A percentile compares a stretch with the other conserved stretches of the same genome.
These are phyloP conservation scores for Fusarium sarcochroum DNA, from an alignment of 2,329 filamentous ascomycete species.

Conservation along the genomic window DNA sequence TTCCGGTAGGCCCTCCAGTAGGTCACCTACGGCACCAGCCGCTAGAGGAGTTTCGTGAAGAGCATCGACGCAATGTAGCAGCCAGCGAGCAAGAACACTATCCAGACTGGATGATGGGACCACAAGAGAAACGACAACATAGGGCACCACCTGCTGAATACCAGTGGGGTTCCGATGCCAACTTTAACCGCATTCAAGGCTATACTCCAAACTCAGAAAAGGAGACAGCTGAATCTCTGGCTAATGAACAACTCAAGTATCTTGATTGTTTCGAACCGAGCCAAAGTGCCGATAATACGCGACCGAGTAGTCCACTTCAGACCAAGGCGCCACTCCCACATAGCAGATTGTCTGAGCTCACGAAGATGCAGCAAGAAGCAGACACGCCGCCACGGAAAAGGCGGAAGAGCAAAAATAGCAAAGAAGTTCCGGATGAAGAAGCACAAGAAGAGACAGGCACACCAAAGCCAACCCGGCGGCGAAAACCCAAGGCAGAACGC, in stretches of 20 bases:
- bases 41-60: conserved; percentile 59
- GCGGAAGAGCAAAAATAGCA: conserved; percentile 67
- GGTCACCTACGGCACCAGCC: conserved; percentile 60
- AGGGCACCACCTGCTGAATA: conserved; percentile 62
- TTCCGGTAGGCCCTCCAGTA: conserved; percentile 53
- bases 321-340: conserved; percentile 33
- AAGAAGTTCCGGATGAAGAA: conserved; percentile 59
- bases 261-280: conserved; percentile 70
- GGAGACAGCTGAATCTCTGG: conserved; percentile 70
- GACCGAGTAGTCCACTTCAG: conserved; percentile 67
- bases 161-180: conserved; percentile 78
- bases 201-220: conserved; percentile 70
- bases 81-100: conserved; percentile 56
- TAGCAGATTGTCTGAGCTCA: conserved; percentile 38
- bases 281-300: conserved; percentile 71
- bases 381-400: conserved; percentile 65
- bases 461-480: conserved; percentile 57
- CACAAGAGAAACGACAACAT: conserved; percentile 48
- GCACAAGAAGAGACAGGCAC: conserved; percentile 55
- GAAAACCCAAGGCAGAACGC: conserved; percentile 63
- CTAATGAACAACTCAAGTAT: conserved; percentile 67
- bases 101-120: conserved; percentile 59
- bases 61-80: conserved; percentile 53
- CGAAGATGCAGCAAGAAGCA: conserved; percentile 54
- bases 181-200: conserved; percentile 70